These are phyloP conservation scores for Puccinia hordei DNA, from an alignment of 1,284 basidiomycete genomes.

Conservation along the genomic window DNA sequence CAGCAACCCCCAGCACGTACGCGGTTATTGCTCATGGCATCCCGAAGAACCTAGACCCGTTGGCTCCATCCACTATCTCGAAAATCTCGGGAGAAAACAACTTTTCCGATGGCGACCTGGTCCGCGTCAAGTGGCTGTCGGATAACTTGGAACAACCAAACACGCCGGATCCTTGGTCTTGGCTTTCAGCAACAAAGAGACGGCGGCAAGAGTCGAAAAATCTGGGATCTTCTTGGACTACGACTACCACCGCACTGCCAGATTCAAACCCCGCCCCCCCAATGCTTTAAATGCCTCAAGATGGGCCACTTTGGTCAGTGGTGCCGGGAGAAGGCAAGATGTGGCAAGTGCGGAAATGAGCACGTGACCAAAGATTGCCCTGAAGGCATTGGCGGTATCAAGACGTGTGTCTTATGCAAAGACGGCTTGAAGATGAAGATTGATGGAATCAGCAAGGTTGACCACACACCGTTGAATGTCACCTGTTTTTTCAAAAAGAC, in stretches of 20 bases:
- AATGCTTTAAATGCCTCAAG: constrained; percentile 24
- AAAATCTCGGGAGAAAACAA: neutral
- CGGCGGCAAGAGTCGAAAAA: neutral
- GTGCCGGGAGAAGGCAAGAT: constrained; percentile 2
- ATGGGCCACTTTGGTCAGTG: neutral
- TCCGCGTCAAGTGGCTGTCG: neutral
- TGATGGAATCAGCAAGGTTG: neutral
- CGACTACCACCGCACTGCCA: neutral
- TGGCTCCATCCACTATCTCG: too few species aligned
- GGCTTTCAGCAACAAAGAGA: neutral
- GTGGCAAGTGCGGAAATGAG: constrained; percentile 1
- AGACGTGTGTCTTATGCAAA: neutral
- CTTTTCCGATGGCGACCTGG: neutral
- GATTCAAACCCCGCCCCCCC: neutral
- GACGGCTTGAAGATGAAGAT: too few species aligned
- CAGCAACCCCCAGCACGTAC: neutral
- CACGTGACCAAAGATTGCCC: constrained; percentile 20
- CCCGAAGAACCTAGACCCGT: neutral
- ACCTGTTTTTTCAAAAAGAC: neutral
- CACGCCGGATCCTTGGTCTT: neutral
- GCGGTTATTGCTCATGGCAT: neutral
- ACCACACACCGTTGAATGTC: neutral
- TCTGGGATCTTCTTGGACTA: neutral
- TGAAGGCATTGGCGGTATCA: neutral
- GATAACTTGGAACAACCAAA: too few species aligned